These are phyloP conservation scores for Termitomyces bulborhizus DNA, from an alignment of 768 basidiomycete genomes.

Conservation along the genomic window DNA sequence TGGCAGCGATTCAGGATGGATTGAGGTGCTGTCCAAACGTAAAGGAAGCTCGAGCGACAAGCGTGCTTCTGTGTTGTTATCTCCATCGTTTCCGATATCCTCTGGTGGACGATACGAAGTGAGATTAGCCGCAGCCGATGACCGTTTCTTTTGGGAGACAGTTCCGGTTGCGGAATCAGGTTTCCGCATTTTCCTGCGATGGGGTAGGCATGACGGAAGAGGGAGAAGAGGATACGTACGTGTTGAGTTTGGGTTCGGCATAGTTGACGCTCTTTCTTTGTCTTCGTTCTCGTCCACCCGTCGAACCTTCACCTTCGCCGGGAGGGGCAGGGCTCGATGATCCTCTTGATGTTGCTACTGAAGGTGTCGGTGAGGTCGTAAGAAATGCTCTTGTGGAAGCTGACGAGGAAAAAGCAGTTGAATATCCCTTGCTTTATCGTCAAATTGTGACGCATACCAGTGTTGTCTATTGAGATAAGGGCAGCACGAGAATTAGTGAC, in stretches of 20 bases:
- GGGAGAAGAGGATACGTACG: constrained; percentile 40
- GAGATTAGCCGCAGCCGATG: constrained; percentile 36
- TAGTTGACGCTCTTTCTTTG: constrained; percentile 80
- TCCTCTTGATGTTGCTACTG: constrained; percentile 42
- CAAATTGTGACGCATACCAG: constrained; percentile 21
- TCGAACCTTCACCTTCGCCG: constrained; percentile 23
- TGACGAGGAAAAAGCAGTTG: constrained; percentile 8
- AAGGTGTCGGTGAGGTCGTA: constrained; percentile 29
- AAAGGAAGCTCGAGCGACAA: constrained; percentile 28
- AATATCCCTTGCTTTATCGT: background rate
- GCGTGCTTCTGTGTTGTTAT: constrained; percentile 33
- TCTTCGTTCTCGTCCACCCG: constrained; percentile 48
- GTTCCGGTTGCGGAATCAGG: constrained; percentile 50
- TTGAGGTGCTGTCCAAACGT: constrained; percentile 17
- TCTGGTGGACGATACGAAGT: constrained; percentile 24
- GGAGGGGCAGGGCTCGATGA: constrained; percentile 39
- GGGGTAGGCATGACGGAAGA: background rate
- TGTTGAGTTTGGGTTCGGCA: constrained; percentile 83
- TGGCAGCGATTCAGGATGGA: constrained; percentile 29
- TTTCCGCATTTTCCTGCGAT: constrained; percentile 79
- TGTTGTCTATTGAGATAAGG: constrained; percentile 38
- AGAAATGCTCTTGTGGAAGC: constrained; percentile 14
- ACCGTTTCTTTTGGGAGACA: constrained; percentile 37
- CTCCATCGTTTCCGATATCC: constrained; percentile 21
- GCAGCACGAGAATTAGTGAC: constrained; percentile 52